These are phyloP conservation scores for Narthecium ossifragum DNA, from an alignment of 106 monocot genomes.

Conservation along the genomic window DNA sequence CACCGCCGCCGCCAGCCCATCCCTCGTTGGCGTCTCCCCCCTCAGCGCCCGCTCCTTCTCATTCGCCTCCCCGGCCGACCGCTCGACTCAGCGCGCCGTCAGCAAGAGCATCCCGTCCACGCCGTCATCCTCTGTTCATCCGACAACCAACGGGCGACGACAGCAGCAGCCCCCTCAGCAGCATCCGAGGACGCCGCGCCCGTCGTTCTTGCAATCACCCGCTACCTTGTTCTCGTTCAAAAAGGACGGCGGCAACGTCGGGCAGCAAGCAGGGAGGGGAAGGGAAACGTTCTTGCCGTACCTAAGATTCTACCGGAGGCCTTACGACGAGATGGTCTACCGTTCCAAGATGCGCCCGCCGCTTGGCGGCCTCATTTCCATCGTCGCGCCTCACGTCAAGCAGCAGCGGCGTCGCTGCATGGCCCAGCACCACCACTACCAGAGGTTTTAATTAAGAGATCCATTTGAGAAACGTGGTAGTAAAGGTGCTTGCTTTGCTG, in stretches of 20 bases:
- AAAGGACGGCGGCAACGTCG: slow-evolving; percentile 17
- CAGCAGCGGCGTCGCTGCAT: slow-evolving; percentile 26
- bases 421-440: no score
- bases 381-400: slow-evolving; percentile 46
- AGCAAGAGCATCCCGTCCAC: slow-evolving; percentile 16
- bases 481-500: no score
- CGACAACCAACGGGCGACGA: no score
- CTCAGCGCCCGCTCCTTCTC: slow-evolving; percentile 46
- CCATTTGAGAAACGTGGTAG: no score
- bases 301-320: slow-evolving; percentile 61
- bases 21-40: slow-evolving; percentile 44
- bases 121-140: slow-evolving; percentile 11
- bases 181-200: slow-evolving; percentile 68
- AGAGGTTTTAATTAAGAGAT: no score
- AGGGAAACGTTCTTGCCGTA: slow-evolving; percentile 44
- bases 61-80: slow-evolving; percentile 45
- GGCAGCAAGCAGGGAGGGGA: slow-evolving; percentile 12
- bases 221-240: slow-evolving; percentile 31
- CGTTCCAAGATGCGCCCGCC: slow-evolving; percentile 85
- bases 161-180: neutral
- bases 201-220: slow-evolving; percentile 81
- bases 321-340: slow-evolving; percentile 82
- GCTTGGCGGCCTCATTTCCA: slow-evolving; percentile 77
- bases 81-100: slow-evolving; percentile 13
- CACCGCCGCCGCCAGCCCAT: slow-evolving; percentile 25